Evolutionary conservation across 2,329 filamentous ascomycete genomes (phyloP).

Genomic region (Cordyceps javanica): DNA sequence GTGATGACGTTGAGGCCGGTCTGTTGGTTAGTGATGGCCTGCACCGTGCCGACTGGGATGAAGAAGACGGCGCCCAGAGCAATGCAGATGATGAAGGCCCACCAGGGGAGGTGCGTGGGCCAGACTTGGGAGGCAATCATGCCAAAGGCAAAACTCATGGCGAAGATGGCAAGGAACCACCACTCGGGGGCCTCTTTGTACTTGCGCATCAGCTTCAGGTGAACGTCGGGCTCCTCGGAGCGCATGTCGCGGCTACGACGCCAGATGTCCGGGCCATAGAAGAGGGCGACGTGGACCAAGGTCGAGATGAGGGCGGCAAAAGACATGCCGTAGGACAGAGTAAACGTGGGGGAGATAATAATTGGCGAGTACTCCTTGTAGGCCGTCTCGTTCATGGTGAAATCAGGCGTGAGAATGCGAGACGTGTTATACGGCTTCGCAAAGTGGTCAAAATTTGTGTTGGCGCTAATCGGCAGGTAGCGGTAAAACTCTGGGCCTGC

Average conservation of each 20-base stretch:
- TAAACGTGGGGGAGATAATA: conserved; percentile 48
- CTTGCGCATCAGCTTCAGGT: conserved; percentile 39
- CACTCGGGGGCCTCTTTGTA: conserved; percentile 29
- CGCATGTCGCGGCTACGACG: conserved; percentile 25
- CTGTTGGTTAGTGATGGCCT: conserved; percentile 44
- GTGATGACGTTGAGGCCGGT: conserved; percentile 43
- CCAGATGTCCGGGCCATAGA: conserved; percentile 44
- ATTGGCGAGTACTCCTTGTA: conserved; percentile 54
- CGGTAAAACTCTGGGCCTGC: conserved; percentile 44
- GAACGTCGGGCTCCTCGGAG: conserved; percentile 42
- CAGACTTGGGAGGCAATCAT: conserved; percentile 31
- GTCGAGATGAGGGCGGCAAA: conserved; percentile 51
- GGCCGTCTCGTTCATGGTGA: conserved; percentile 46
- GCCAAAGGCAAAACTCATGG: conserved; percentile 44
- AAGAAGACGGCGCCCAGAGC: conserved; percentile 34
- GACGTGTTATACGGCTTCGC: conserved; percentile 50
- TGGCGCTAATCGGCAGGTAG: conserved; percentile 51
- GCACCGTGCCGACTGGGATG: conserved; percentile 39
- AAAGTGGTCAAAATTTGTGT: conserved; percentile 53
- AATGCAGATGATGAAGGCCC: conserved; percentile 35
- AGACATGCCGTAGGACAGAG: conserved; percentile 48
- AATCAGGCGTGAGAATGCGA: conserved; percentile 46
- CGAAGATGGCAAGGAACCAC: conserved; percentile 48
- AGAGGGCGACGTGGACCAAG: conserved; percentile 44
- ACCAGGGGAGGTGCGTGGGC: conserved; percentile 38